Conservation (phyloP, 805 yeast species). For the Metschnikowia koreensis region DNA sequence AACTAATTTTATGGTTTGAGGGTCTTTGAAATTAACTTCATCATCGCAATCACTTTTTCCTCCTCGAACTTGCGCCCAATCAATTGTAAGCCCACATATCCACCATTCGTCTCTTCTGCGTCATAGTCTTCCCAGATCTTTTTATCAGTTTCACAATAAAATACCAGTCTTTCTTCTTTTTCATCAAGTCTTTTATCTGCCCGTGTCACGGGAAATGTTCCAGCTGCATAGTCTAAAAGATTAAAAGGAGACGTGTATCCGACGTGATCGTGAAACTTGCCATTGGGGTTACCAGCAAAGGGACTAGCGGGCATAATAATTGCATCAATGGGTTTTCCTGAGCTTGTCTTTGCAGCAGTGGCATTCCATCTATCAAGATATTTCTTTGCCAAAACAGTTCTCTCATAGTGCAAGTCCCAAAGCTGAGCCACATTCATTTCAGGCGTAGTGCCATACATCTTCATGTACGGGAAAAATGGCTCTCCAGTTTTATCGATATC, state of each 20-base stretch:
- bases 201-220: slow-evolving; percentile 54
- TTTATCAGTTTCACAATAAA: slow-evolving; percentile 42
- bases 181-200: slow-evolving; percentile 47
- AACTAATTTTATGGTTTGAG: neutral
- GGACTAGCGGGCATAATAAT: slow-evolving; percentile 50
- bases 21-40: slow-evolving; percentile 28
- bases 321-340: slow-evolving; percentile 47
- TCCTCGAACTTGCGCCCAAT: slow-evolving; percentile 61
- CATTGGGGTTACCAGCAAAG: slow-evolving; percentile 37
- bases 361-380: slow-evolving; percentile 34
- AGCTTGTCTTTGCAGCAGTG: slow-evolving; percentile 30
- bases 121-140: slow-evolving; percentile 42
- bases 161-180: slow-evolving; percentile 19
- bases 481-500: slow-evolving; percentile 23
- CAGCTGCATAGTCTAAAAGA: slow-evolving; percentile 25
- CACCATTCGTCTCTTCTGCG: slow-evolving; percentile 52
- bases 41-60: slow-evolving; percentile 54
- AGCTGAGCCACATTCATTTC: slow-evolving; percentile 38
- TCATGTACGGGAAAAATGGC: slow-evolving; percentile 44
- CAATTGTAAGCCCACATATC: slow-evolving; percentile 65
- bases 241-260: slow-evolving; percentile 50
- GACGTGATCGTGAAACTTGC: slow-evolving; percentile 32
- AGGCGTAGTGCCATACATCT: slow-evolving; percentile 32
- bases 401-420: slow-evolving; percentile 39
- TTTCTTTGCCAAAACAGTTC: slow-evolving; percentile 37